Base-by-base conservation (phyloP, 805 yeast species). In the Blastobotrys muscicola region DNA sequence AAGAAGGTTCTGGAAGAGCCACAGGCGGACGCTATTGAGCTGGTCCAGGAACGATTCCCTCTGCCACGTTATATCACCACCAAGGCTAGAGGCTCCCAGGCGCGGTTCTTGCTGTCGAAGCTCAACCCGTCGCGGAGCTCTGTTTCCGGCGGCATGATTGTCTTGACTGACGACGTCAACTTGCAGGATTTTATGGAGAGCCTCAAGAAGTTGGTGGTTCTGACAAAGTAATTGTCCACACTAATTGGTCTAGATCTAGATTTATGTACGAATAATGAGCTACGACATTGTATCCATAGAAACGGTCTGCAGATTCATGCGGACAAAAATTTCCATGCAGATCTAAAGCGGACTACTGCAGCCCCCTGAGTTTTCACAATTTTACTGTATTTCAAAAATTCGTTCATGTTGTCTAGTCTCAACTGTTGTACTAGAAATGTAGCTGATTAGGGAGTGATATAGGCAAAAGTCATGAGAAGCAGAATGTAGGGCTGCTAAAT, bases 1-100 rank as follows among this genome's bases (percentile, higher is more conserved):
- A 82, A 82, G 61, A 76, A 75, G 45, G 74, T 89, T 62, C 74
- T 89, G 56, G 87, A 84, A 46, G 82, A 77, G 55, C 95, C 97
- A 33, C 80, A 83, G 57, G 72, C 74, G 46, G 97, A 89, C 62
- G 97, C 96, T 20, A 89, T 94, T 10, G 89, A 82, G 52, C 70
- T 89, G 49, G 75, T 89, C 55, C 75, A 81, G 35, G 96, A 89
- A 59, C 76, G 97, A 61, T 87, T 85, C 75, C 97, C 97, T 52
- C 71, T 89, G 57, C 97, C 97, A 41, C 75, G 97, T 67, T 89
- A 87, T 56, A 86, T 89, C 55, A 94, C 87, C 56, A 85, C 95
- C 47, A 95, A 89, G 61, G 95, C 89, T 56, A 94, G 95, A 54
- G 95, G 95, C 43, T 85, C 95, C 11, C 97, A 89, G 66, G 95